phyloP scores from a whole-genome alignment of 176 grass and related monocot species.

The Eleusine coracana region DNA sequence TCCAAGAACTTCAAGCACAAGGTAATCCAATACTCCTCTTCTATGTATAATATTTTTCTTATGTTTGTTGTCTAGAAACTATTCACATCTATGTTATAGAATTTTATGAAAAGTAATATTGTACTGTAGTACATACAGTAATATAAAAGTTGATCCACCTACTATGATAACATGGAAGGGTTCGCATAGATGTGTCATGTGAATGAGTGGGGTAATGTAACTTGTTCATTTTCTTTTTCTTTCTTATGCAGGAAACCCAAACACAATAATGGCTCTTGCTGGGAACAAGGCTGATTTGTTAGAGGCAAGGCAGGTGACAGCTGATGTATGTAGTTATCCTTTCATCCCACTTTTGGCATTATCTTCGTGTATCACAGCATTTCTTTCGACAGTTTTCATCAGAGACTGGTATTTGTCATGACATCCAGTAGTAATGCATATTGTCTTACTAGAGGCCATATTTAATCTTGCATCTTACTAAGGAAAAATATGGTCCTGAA shows the following conservation, averaged over 20 bases:
- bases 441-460: background rate
- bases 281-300: constrained; percentile 94
- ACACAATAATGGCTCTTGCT: constrained; percentile 89
- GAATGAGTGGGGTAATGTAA: background rate
- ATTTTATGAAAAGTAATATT: background rate
- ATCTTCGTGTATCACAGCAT: background rate
- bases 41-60: background rate
- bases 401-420: background rate
- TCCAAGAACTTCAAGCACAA: constrained; percentile 95
- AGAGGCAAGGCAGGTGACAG: constrained; percentile 76
- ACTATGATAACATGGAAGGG: background rate
- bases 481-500: background rate
- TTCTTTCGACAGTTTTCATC: background rate
- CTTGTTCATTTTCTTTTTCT: background rate
- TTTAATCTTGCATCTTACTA: background rate
- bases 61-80: constrained; percentile 13
- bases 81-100: background rate
- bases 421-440: constrained; percentile 1
- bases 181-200: background rate
- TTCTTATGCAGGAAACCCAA: constrained; percentile 67
- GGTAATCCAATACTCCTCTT: constrained; percentile 42
- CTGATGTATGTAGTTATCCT: constrained; percentile 58
- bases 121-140: background rate
- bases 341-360: background rate
- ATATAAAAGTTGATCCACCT: background rate